phyloP scores from a whole-genome alignment of 805 yeast genomes.

The Yarrowia sp. region DNA sequence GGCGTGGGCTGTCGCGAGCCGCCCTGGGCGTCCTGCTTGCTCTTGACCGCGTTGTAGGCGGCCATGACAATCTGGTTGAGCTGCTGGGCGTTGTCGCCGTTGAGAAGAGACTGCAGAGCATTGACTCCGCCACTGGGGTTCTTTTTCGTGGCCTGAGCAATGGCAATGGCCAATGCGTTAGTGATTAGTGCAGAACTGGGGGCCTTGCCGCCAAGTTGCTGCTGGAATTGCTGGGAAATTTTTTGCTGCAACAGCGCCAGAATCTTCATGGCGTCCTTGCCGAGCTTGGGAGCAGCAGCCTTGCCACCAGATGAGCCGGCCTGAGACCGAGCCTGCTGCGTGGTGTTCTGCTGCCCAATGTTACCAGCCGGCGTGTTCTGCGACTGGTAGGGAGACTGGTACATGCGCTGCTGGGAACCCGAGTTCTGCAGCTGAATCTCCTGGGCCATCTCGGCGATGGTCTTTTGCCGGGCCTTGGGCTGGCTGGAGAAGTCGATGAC shows the following conservation, averaged over 20 bases:
- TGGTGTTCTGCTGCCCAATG: not conserved
- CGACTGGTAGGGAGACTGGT: constrained; percentile 25
- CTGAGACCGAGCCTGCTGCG: not conserved
- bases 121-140: constrained; percentile 36
- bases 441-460: constrained; percentile 39
- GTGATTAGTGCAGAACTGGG: constrained; percentile 82
- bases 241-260: constrained; percentile 84
- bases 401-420: constrained; percentile 27
- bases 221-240: constrained; percentile 73
- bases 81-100: constrained; percentile 34
- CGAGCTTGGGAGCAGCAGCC: constrained; percentile 25
- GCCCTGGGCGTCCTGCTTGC: constrained; percentile 14
- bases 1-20: constrained; percentile 1
- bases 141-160: constrained; percentile 84
- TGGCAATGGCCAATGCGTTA: constrained; percentile 88
- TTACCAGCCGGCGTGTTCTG: not conserved
- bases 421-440: constrained; percentile 35
- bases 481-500: constrained; percentile 27
- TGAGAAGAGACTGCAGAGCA: constrained; percentile 32
- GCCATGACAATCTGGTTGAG: constrained; percentile 31
- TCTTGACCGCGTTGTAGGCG: constrained; percentile 30
- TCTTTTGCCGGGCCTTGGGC: constrained; percentile 33
- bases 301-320: constrained; percentile 4
- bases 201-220: constrained; percentile 72
- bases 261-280: constrained; percentile 65